Base-by-base conservation (phyloP, 2,329 filamentous ascomycete species). In the Rhynchosporium secalis region DNA sequence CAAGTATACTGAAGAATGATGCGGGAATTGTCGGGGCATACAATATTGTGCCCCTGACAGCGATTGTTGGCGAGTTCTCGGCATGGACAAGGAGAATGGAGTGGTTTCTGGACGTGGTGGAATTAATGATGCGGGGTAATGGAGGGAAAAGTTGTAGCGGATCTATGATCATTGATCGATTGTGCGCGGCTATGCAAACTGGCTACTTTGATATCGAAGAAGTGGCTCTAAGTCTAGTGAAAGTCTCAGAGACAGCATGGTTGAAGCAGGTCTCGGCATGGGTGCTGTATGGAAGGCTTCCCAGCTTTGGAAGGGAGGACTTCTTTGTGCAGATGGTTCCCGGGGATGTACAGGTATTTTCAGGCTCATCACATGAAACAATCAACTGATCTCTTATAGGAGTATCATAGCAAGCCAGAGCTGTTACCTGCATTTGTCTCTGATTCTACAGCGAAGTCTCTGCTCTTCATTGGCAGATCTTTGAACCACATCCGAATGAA, bases 401-500 rank as follows among this genome's bases (percentile, higher is more conserved):
- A 85, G 49, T 93, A 88, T 74, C 76, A 78, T 10, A 80, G 85
- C 55, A 79, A 86, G 38, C 74, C 79, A 7, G 78, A 80, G 20
- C 76, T 96, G 6, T 75, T 96, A 2, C 95, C 95, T 0, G 86
- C 85, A 12, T 96, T 96, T 72, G 91, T 97, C 6, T 87, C 87
- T 0, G 75, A 83, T 0, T 78, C 87, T 4, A 90, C 91, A 1
- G 92, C 91, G 7, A 82, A 85, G 3, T 96, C 93, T 0, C 91
- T 98, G 74, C 79, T 97, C 4, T 97, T 97, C 72, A 89, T 97
- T 65, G 95, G 95, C 10, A 90, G 90, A 67, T 96, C 92, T 0
- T 79, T 98, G 52, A 92, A 96, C 69, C 91, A 96, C 68, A 89
- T 96, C 60, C 83, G 89, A 56, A 81, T 83, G 15, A 81, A 79